These are phyloP conservation scores for Trichoderma sp. DNA, from an alignment of 2,329 filamentous ascomycete species.

Conservation along the genomic window DNA sequence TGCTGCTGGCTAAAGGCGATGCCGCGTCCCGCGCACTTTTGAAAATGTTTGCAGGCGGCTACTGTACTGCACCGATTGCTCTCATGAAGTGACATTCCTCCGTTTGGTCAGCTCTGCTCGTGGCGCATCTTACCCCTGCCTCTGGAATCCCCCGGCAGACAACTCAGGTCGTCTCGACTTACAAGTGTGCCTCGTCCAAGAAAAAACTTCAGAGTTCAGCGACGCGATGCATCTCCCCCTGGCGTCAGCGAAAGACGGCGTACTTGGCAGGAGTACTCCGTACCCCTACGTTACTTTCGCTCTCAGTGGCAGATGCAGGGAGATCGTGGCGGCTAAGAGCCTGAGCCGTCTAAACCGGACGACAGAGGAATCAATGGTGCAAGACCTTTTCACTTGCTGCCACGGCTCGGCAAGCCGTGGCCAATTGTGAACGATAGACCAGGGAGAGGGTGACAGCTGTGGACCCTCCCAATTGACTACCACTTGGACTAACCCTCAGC, in stretches of 20 bases:
- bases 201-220: neutral
- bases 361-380: conserved; percentile 5
- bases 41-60: neutral
- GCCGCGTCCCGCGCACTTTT: neutral
- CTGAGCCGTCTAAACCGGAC: neutral
- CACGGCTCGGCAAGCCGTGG: neutral
- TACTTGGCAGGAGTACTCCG: neutral
- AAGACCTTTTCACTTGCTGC: conserved; percentile 1
- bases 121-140: neutral
- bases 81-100: neutral
- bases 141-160: neutral
- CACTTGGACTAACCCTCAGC: conserved; percentile 15
- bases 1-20: neutral
- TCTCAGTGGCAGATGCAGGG: neutral
- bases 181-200: neutral
- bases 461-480: conserved; percentile 1
- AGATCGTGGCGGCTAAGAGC: neutral
- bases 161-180: neutral
- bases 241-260: neutral
- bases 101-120: neutral
- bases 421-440: conserved; percentile 10
- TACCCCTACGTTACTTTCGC: neutral
- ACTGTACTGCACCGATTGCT: neutral
- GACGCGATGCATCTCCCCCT: neutral
- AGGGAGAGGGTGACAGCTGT: conserved; percentile 10